These are phyloP conservation scores for Ambrosia hybrid DNA, from an alignment of 140 eudicot species.

Conservation along the genomic window DNA sequence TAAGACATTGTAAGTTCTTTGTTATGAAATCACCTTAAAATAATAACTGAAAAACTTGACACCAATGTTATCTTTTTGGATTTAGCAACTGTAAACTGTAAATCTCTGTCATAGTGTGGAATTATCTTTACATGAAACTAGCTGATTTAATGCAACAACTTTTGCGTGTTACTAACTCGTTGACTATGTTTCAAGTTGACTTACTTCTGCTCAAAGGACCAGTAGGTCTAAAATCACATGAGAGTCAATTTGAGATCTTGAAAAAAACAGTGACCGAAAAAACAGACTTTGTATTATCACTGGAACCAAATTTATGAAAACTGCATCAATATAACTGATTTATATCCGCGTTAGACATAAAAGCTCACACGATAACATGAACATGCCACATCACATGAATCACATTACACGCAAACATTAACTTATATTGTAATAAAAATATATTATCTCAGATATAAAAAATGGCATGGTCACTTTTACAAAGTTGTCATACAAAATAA, in stretches of 20 bases:
- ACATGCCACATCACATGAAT: slow-evolving; percentile 29
- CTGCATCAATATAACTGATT: neutral
- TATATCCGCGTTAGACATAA: neutral
- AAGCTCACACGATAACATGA: neutral
- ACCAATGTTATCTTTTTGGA: neutral
- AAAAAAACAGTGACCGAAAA: neutral
- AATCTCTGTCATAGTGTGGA: slow-evolving; percentile 14
- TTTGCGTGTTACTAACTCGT: neutral
- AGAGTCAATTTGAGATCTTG: neutral
- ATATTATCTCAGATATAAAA: slow-evolving; percentile 24
- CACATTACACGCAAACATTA: neutral
- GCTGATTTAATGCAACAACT: slow-evolving; percentile 4
- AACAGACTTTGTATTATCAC: slow-evolving; percentile 2
- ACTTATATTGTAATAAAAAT: slow-evolving; percentile 10
- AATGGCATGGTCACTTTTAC: slow-evolving; percentile 33
- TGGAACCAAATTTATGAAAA: neutral
- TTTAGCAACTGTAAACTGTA: slow-evolving; percentile 10
- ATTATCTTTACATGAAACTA: neutral
- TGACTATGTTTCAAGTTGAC: neutral
- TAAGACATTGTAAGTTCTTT: slow-evolving; percentile 14
- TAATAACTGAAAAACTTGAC: neutral
- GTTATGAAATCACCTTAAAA: neutral
- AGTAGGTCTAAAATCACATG: neutral
- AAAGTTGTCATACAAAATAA: slow-evolving; percentile 20
- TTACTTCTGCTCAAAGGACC: slow-evolving; percentile 9